Conservation (phyloP, 352 stramenopile genomes). For the Blastocystis hominis region DNA sequence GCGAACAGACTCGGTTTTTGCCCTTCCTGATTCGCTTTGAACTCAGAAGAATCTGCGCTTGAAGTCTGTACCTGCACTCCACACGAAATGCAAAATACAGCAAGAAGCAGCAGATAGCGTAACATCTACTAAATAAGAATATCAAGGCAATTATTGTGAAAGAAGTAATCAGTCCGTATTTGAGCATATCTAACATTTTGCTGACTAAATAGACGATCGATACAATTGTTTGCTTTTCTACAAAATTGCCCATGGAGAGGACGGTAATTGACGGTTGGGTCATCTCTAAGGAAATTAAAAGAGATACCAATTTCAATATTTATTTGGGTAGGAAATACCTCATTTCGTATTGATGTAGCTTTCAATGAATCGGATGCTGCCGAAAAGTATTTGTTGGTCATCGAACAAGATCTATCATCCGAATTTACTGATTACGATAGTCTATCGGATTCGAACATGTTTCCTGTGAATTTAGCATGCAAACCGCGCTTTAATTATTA, state of each 20-base stretch:
- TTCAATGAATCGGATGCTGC: neutral
- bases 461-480: constrained; percentile 10
- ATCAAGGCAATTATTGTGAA: neutral
- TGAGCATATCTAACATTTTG: too few relatives aligned
- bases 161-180: too few relatives aligned
- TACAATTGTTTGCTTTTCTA: neutral
- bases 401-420: neutral
- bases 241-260: neutral
- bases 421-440: neutral
- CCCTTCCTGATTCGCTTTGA: neutral
- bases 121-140: neutral
- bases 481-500: constrained; percentile 19
- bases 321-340: neutral
- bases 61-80: neutral
- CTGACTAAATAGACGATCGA: neutral
- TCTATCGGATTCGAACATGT: neutral
- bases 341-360: neutral
- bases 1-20: neutral
- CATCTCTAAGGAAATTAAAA: neutral
- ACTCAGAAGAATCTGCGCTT: neutral
- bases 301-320: neutral
- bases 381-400: constrained; percentile 6
- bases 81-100: neutral
- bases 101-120: neutral
- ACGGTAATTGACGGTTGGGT: constrained; percentile 2